Base-by-base conservation (phyloP, 768 basidiomycete genomes). In the Leccinum pellstonianum region DNA sequence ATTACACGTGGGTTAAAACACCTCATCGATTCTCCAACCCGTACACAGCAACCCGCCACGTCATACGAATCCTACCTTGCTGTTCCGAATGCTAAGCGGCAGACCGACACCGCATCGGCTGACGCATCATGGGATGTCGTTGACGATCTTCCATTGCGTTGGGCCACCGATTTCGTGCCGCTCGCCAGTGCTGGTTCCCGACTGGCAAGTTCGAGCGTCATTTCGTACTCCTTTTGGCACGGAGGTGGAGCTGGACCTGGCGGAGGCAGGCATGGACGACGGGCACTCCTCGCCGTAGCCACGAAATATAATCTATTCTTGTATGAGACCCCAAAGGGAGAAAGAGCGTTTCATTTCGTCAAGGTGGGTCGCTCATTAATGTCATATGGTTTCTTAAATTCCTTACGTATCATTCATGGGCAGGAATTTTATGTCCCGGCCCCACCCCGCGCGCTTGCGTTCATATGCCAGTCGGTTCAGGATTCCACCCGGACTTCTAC, bases 101-200 rank as follows among this genome's bases (percentile, higher is more conserved):
- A 68, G 10, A 35, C 72, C 48, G 43, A 55, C 65, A 68, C 75
- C 27, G 65, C 77, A 33, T 73, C 80, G 10, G 76, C 74, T 49
- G 84, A 85, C 52, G 80, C 83, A 12, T 77, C 76, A 31, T 87
- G 90, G 91, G 91, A 93, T 69, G 67, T 91, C 6, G 78, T 91
- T 1, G 90, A 92, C 12, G 82, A 83, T 52, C 74, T 89, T 9
- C 88, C 90, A 2, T 66, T 93, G 49, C 83, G 89, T 33, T 94
- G 92, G 92, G 90, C 91, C n/a, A 88, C 87, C 0, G 92, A 94
- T 70, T 93, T 83, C 68, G 88, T 91, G 2, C 86, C 90, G 0
- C 80, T 94, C n/a, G 90, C 90, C 5, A 74, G 81, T 2, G 72
- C 81, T 25, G 84, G 87, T 3, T 89, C 90, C 25, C 80, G 90